These are phyloP conservation scores for Trichophaea hybrida DNA, from an alignment of 2,329 filamentous ascomycete species.

Conservation along the genomic window DNA sequence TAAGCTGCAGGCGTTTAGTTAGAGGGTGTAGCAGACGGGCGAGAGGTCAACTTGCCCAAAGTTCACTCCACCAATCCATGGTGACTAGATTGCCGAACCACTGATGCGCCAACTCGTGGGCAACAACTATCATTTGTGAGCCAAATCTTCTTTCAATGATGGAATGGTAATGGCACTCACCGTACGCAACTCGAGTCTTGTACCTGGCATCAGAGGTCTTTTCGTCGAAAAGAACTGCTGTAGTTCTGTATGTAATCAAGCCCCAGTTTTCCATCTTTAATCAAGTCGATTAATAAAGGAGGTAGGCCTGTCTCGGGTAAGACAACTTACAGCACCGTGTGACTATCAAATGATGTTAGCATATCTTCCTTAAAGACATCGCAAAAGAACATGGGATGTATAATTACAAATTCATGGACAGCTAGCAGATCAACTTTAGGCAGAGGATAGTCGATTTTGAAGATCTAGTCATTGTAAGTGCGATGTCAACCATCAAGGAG, in stretches of 20 bases:
- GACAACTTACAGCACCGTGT: constrained; percentile 20
- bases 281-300: neutral
- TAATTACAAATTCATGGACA: constrained; percentile 75
- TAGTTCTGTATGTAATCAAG: constrained; percentile 88
- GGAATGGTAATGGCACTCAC: constrained; percentile 41
- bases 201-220: constrained; percentile 78
- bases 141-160: neutral
- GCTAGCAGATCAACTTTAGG: constrained; percentile 84
- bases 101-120: constrained; percentile 69
- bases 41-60: constrained; percentile 42
- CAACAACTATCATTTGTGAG: constrained; percentile 3
- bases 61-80: constrained; percentile 93
- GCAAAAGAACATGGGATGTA: constrained; percentile 2
- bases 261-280: constrained; percentile 67
- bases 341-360: constrained; percentile 16
- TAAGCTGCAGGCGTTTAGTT: constrained; percentile 37
- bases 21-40: neutral
- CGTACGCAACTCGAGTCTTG: constrained; percentile 88
- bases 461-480: constrained; percentile 40
- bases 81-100: constrained; percentile 94
- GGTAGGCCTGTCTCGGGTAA: neutral
- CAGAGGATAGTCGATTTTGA: constrained; percentile 81
- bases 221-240: constrained; percentile 90
- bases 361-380: neutral
- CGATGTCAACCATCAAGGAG: neutral